phyloP scores from a whole-genome alignment of 371 early-diverging fungal genomes.

The Haplosporangium sp. region DNA sequence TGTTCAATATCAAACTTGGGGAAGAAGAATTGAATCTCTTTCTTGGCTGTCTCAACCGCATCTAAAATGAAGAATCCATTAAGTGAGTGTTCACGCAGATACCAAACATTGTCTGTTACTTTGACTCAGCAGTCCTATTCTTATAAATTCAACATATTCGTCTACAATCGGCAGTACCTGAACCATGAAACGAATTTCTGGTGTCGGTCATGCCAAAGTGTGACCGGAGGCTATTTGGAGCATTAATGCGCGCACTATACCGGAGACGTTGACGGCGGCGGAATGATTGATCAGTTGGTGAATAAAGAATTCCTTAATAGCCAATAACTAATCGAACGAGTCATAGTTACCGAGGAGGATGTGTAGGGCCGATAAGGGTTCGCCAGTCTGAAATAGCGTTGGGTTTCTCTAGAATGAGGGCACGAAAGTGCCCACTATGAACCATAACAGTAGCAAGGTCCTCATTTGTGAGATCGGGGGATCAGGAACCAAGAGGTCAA shows the following conservation, averaged over 20 bases:
- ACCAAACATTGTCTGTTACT: no score
- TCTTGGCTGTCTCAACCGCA: conserved; percentile 66
- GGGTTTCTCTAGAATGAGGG: conserved; percentile 67
- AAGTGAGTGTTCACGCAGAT: not conserved
- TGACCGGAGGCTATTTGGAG: conserved; percentile 74
- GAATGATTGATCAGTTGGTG: not conserved
- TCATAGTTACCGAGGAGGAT: conserved; percentile 66
- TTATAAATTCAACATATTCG: not conserved
- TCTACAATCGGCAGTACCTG: conserved; percentile 59
- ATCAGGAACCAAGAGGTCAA: not conserved
- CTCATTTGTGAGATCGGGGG: not conserved
- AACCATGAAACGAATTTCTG: conserved; percentile 85
- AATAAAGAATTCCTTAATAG: no score
- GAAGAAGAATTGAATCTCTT: conserved; percentile 71
- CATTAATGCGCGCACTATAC: conserved; percentile 69
- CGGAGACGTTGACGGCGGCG: not conserved
- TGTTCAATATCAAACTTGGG: conserved; percentile 59
- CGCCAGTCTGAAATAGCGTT: conserved; percentile 74
- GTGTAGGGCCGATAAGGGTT: conserved; percentile 73
- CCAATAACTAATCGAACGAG: not conserved
- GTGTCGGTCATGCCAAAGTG: conserved; percentile 85
- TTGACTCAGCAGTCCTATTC: not conserved
- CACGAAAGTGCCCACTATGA: conserved; percentile 70
- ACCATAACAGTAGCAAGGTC: not conserved
- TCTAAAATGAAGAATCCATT: conserved; percentile 47